These are phyloP conservation scores for Torulaspora maleeae DNA, from an alignment of 805 yeast genomes.

Conservation along the genomic window DNA sequence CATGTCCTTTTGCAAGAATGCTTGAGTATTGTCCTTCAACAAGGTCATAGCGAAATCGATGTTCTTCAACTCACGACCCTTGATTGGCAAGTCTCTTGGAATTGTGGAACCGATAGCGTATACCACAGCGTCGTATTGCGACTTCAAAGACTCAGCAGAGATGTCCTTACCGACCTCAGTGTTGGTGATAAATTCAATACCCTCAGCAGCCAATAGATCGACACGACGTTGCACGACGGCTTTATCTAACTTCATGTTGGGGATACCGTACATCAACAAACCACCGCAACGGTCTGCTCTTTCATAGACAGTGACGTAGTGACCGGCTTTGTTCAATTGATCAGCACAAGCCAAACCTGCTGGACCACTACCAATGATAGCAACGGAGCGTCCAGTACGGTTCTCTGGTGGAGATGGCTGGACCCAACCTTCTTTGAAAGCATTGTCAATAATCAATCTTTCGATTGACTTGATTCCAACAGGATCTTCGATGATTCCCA, in stretches of 20 bases:
- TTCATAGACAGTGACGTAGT: conserved; percentile 84
- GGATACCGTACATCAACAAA: conserved; percentile 96
- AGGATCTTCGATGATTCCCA: conserved; percentile 90
- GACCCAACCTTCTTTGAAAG: conserved; percentile 96
- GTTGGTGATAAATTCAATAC: conserved; percentile 70
- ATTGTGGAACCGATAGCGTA: conserved; percentile 93
- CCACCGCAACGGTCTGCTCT: conserved; percentile 97
- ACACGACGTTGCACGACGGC: conserved; percentile 88
- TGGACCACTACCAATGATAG: conserved; percentile 94
- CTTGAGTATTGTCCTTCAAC: conserved; percentile 82
- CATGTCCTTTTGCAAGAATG: conserved; percentile 74
- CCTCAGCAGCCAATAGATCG: conserved; percentile 85
- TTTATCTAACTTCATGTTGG: conserved; percentile 97
- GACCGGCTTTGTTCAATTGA: conserved; percentile 95
- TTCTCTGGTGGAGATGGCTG: conserved; percentile 69
- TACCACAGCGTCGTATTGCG: conserved; percentile 73
- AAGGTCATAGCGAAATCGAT: conserved; percentile 94
- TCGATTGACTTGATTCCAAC: conserved; percentile 96
- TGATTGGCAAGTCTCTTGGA: conserved; percentile 90
- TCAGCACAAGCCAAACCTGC: conserved; percentile 96
- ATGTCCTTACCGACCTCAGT: conserved; percentile 83
- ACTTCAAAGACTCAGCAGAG: conserved; percentile 62
- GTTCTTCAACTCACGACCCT: conserved; percentile 86
- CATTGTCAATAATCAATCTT: conserved; percentile 93
- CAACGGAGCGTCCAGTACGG: conserved; percentile 83